phyloP scores from a whole-genome alignment of 805 yeast genomes.

The Nakazawaea holstii region DNA sequence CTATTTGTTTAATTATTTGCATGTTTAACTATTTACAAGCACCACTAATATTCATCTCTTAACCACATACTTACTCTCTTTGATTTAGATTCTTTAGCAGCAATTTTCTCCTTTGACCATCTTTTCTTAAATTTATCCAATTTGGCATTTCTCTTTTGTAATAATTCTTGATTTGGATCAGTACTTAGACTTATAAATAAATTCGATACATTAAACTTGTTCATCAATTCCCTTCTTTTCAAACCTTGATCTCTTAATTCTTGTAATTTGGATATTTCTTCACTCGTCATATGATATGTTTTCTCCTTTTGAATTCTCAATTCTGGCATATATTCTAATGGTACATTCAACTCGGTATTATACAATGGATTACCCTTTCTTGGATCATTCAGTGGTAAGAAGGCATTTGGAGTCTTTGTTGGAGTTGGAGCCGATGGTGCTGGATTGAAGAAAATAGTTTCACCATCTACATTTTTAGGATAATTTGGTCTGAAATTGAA shows the following conservation, averaged over 20 bases:
- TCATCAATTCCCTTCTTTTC: constrained; percentile 24
- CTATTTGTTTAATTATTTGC: too few relatives aligned
- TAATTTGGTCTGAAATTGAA: constrained; percentile 28
- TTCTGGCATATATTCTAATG: constrained; percentile 25
- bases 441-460: constrained; percentile 28
- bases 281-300: constrained; percentile 20
- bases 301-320: constrained; percentile 19
- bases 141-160: constrained; percentile 7
- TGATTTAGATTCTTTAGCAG: constrained; percentile 16
- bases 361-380: constrained; percentile 22
- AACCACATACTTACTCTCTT: constrained; percentile 14
- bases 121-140: not conserved
- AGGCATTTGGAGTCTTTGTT: constrained; percentile 28
- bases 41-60: constrained; percentile 9
- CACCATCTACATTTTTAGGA: constrained; percentile 23
- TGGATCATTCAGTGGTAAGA: constrained; percentile 25
- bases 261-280: constrained; percentile 24
- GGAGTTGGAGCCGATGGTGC: constrained; percentile 29
- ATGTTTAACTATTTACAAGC: too few relatives aligned
- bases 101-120: constrained; percentile 15
- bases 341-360: constrained; percentile 11
- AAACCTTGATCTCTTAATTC: constrained; percentile 23
- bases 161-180: constrained; percentile 14
- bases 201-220: constrained; percentile 24
- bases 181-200: constrained; percentile 27